These are phyloP conservation scores for Populus tremula DNA, from an alignment of 345 rosid genomes.

Conservation along the genomic window DNA sequence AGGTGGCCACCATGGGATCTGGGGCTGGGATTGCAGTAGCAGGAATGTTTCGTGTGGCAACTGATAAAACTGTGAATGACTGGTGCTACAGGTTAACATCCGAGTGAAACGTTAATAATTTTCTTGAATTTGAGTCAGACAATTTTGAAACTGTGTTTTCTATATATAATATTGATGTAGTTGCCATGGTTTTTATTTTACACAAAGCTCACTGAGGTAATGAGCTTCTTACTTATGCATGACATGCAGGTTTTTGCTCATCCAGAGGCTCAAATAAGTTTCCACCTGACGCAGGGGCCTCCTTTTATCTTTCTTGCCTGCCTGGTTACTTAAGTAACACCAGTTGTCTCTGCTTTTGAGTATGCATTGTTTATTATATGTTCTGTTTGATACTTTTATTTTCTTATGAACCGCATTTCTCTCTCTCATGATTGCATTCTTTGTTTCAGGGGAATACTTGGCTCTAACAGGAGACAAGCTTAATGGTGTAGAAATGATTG, in stretches of 20 bases:
- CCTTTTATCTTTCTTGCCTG: slow-evolving; percentile 79
- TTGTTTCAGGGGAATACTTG: slow-evolving; percentile 71
- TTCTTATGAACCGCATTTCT: neutral
- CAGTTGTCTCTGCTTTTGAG: slow-evolving; percentile 2
- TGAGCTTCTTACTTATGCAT: neutral
- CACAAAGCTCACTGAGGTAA: neutral
- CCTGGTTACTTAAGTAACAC: slow-evolving; percentile 76
- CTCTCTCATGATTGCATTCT: neutral
- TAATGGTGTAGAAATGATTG: slow-evolving; percentile 85
- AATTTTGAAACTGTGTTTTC: neutral
- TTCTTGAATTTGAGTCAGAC: neutral
- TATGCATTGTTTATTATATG: neutral
- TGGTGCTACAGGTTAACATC: slow-evolving; percentile 9
- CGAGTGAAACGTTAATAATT: neutral
- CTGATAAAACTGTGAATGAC: slow-evolving; percentile 72
- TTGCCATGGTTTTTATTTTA: neutral
- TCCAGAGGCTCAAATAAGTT: slow-evolving; percentile 82
- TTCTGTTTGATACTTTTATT: neutral
- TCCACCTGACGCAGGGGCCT: slow-evolving; percentile 90
- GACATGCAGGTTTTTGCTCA: slow-evolving; percentile 58
- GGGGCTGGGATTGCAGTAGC: slow-evolving; percentile 73
- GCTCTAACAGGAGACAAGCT: slow-evolving; percentile 91
- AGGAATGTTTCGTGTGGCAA: slow-evolving; percentile 76
- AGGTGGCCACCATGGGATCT: slow-evolving; percentile 87
- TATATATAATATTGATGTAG: neutral